Evolutionary conservation across 2,329 filamentous ascomycete genomes (phyloP), one percentile per base, ranked within the genome.

Genomic region (Apiospora kogelbergensis): DNA sequence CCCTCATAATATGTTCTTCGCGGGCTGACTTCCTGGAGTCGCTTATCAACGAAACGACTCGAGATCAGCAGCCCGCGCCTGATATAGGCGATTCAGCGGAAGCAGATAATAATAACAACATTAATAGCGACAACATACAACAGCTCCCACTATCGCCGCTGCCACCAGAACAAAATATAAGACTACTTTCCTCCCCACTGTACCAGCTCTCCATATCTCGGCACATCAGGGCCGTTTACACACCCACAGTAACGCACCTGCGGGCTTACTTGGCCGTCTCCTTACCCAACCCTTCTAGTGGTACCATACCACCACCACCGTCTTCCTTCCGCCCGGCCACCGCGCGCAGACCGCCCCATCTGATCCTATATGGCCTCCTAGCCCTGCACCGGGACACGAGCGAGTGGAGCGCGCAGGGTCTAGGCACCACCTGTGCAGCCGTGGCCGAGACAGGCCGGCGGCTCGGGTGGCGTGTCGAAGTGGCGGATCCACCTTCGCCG

Each of bases 351-450:
- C 68, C 71, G 24, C 84, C 86, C 0, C 77, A 84, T 26, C 80
- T 94, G 3, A 77, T 93, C 1, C 79, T 92, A 1, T 91, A 93
- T 73, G 90, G 91, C 66, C 84, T 92, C 53, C 75, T 94, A 20
- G 81, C 85, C 24, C 78, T 92, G 53, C 93, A 95, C 77, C 85
- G 87, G 30, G 84, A 88, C 67, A 92, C 90, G 0, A 89, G 89
- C 71, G 90, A 93, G 70, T 94, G 91, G 87, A 94, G 91, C 66
- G 91, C 90, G 0, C 92, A 94, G 78, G 93, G 92, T 0, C 78
- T 95, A 15, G 85, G 87, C 24, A 84, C 85, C 69, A 90, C 89
- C 1, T 83, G 89, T n/a, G 85, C 91, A 1, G 80, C 83, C 0
- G 79, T 92, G 1, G 85, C 93, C 10, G 91, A 93, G 69, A 84